Evolutionary conservation across 495 filamentous ascomycete species (phyloP).

Genomic region (Penicillium manginii): DNA sequence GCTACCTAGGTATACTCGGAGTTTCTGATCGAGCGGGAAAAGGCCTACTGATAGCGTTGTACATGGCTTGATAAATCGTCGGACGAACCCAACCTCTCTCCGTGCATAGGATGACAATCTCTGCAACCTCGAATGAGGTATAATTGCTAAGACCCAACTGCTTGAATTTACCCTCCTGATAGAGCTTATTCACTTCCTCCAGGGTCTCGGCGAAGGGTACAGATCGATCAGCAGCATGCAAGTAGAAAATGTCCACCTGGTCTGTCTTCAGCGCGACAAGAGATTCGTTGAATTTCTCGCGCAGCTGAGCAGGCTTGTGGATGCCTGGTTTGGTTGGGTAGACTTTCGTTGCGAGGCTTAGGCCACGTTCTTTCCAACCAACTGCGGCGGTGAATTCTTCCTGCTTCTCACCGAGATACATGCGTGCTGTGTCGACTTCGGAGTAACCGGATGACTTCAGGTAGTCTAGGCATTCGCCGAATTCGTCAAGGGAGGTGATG

Average conservation of each 20-base stretch:
- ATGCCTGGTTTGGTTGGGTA: constrained; percentile 63
- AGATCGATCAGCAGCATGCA: constrained; percentile 55
- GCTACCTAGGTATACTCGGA: background rate
- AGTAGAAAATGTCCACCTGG: constrained; percentile 67
- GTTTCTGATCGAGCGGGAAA: background rate
- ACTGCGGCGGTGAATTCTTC: constrained; percentile 76
- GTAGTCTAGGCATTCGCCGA: constrained; percentile 61
- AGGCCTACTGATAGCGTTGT: constrained; percentile 40
- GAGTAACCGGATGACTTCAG: constrained; percentile 63
- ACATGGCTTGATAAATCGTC: constrained; percentile 57
- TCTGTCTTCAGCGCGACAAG: constrained; percentile 71
- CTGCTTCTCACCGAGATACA: constrained; percentile 71
- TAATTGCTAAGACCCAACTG: constrained; percentile 56
- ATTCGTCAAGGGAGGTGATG: constrained; percentile 66
- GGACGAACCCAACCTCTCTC: constrained; percentile 54
- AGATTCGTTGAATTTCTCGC: constrained; percentile 58
- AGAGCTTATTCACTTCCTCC: constrained; percentile 48
- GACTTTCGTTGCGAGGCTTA: constrained; percentile 80
- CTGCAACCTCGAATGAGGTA: constrained; percentile 52
- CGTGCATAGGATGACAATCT: constrained; percentile 53
- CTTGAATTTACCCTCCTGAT: constrained; percentile 51
- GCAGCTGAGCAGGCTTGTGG: constrained; percentile 61
- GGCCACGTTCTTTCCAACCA: constrained; percentile 74
- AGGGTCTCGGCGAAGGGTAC: constrained; percentile 55
- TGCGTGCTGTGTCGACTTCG: constrained; percentile 75